Conservation (phyloP, 176 grass and related monocot genomes). For the Triticum urartu region DNA sequence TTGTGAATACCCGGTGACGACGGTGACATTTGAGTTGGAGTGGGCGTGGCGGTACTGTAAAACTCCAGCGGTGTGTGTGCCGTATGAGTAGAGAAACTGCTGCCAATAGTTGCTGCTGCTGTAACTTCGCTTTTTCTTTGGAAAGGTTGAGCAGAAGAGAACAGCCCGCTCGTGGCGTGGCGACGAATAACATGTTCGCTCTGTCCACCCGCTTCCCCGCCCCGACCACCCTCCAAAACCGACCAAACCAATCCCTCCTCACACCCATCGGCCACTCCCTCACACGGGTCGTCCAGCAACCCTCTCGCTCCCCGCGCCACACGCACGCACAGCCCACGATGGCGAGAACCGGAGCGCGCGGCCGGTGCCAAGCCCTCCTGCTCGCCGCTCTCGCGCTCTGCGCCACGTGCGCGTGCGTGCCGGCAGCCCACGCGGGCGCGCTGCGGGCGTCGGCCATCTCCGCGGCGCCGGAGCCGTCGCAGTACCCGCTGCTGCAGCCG, state of each 20-base stretch:
- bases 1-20: too few species aligned
- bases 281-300: not conserved
- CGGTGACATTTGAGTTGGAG: too few species aligned
- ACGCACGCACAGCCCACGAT: not conserved
- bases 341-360: constrained; percentile 11
- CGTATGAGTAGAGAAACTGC: too few species aligned
- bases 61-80: too few species aligned
- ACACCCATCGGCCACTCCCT: not conserved
- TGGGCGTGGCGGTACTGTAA: fast-evolving
- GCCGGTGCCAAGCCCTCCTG: not conserved
- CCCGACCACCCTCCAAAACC: constrained; percentile 27
- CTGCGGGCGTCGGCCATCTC: constrained; percentile 59
- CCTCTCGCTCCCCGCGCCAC: not conserved
- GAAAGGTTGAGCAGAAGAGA: too few species aligned
- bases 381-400: not conserved
- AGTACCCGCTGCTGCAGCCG: constrained; percentile 28
- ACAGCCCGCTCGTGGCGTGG: not conserved
- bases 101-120: too few species aligned
- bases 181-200: constrained; percentile 22
- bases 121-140: too few species aligned
- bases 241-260: not conserved
- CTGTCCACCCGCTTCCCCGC: constrained; percentile 8
- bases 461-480: constrained; percentile 40
- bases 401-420: not conserved
- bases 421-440: not conserved